phyloP scores from a whole-genome alignment of 148 eudicot genomes.

The Amaranthus palmeri region DNA sequence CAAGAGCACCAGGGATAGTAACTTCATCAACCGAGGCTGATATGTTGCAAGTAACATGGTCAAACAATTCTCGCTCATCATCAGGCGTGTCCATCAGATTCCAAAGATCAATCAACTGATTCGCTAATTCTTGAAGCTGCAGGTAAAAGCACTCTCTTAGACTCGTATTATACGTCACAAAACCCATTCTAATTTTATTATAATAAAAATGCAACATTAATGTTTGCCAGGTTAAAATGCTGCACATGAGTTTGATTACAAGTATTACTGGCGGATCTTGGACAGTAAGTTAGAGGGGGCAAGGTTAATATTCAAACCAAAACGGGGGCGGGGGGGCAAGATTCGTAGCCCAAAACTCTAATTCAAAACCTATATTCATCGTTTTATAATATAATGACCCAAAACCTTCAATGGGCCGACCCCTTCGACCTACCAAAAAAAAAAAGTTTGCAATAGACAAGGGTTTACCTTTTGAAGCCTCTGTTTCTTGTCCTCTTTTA shows the following conservation, averaged over 20 bases:
- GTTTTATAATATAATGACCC: no score
- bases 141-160: slow-evolving; percentile 14
- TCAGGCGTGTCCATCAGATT: slow-evolving; percentile 86
- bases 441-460: neutral
- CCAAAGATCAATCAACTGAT: slow-evolving; percentile 88
- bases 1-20: slow-evolving; percentile 81
- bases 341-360: no score
- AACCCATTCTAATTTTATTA: no score
- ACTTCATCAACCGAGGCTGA: slow-evolving; percentile 90
- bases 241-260: neutral
- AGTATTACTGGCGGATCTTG: no score
- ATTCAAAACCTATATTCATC: no score
- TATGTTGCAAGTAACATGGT: slow-evolving; percentile 88
- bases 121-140: slow-evolving; percentile 94
- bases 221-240: neutral
- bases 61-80: slow-evolving; percentile 75
- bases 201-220: neutral
- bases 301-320: no score
- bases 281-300: no score
- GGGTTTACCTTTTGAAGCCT: slow-evolving; percentile 75
- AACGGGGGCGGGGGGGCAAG: no score
- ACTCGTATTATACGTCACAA: neutral
- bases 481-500: slow-evolving; percentile 85
- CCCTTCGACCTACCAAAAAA: no score
- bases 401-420: no score